phyloP scores from a whole-genome alignment of 1,139 yeast species.

The Nadsonia commutata region DNA sequence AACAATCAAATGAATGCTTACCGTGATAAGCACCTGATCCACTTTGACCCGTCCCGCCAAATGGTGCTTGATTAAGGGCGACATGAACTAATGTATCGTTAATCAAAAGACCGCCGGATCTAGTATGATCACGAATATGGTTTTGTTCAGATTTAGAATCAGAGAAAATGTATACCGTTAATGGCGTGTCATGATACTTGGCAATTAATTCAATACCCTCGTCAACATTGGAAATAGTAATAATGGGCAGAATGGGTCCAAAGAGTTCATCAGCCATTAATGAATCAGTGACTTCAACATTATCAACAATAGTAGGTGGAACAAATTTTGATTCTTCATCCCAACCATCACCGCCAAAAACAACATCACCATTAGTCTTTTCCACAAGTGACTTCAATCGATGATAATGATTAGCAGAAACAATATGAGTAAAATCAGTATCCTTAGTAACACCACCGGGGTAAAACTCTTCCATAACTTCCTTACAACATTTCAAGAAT shows the following conservation, averaged over 20 bases:
- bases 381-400: conserved; percentile 34
- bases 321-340: conserved; percentile 2
- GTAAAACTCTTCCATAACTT: conserved; percentile 34
- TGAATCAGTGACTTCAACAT: conserved; percentile 1
- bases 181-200: conserved; percentile 62
- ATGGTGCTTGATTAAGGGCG: conserved; percentile 60
- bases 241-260: conserved; percentile 73
- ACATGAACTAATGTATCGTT: conserved; percentile 69
- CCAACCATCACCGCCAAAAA: conserved; percentile 32
- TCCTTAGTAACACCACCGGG: conserved; percentile 17
- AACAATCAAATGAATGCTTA: conserved; percentile 49
- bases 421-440: conserved; percentile 43
- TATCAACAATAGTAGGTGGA: conserved; percentile 3
- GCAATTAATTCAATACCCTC: conserved; percentile 37
- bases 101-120: conserved; percentile 62
- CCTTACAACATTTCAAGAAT: conserved; percentile 33
- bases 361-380: conserved; percentile 43
- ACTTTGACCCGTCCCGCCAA: conserved; percentile 82
- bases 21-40: conserved; percentile 74
- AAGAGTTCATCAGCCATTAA: conserved; percentile 63
- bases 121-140: conserved; percentile 35
- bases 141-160: conserved; percentile 29
- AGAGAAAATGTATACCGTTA: conserved; percentile 60
- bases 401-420: conserved; percentile 25
- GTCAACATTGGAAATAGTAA: conserved; percentile 37